Percentiles rank a stretch among this genome's conserved stretches.
Evolutionary conservation across 352 stramenopile species (phyloP).

Genomic region (Blastocystis sp.): DNA sequence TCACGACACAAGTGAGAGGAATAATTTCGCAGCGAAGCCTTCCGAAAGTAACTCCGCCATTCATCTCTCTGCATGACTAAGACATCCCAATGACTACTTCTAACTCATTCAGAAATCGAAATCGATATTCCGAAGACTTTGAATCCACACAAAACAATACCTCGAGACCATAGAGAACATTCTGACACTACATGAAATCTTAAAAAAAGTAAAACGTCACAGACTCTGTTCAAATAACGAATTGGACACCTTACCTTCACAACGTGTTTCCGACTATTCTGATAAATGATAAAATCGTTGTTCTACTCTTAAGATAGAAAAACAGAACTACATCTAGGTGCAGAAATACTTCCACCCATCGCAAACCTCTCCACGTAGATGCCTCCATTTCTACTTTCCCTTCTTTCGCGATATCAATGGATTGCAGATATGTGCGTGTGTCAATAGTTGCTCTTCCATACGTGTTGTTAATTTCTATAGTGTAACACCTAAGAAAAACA

Average conservation of each 20-base stretch:
- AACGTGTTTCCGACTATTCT: not conserved
- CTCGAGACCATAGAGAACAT: not conserved
- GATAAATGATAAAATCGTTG: not conserved
- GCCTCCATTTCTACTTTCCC: conserved; percentile 34
- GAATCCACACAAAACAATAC: not conserved
- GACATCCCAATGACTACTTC: not conserved
- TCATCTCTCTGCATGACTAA: not conserved
- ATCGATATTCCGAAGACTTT: not conserved
- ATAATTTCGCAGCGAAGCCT: not conserved
- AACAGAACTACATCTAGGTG: not conserved
- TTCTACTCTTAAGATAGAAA: not conserved
- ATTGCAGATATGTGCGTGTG: not conserved
- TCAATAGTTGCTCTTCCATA: not conserved
- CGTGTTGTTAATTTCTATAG: not conserved
- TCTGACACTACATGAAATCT: not conserved
- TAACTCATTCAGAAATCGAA: not conserved
- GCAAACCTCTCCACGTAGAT: not conserved
- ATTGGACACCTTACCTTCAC: not conserved
- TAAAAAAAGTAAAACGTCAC: not conserved
- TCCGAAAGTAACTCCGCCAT: not conserved
- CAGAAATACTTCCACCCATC: not conserved
- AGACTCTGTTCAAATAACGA: not conserved
- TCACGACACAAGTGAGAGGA: not conserved
- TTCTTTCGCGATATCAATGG: not conserved
- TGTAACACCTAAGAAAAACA: not conserved